Evolutionary conservation across 768 basidiomycete species (phyloP).

Genomic region (Trichaptum fuscoviolaceum): DNA sequence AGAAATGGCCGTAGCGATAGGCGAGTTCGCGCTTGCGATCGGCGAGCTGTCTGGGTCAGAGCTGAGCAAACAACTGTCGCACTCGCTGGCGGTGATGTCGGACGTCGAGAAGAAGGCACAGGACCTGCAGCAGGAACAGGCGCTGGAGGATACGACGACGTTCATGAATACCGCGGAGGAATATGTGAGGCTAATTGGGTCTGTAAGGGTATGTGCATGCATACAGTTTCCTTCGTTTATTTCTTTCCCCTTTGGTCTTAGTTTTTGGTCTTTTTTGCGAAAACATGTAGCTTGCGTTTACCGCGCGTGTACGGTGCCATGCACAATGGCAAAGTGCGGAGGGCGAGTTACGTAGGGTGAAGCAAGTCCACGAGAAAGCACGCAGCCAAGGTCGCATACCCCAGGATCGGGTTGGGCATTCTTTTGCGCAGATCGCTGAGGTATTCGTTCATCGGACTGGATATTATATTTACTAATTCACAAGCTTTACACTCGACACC

Average conservation of each 20-base stretch:
- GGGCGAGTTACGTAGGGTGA: constrained; percentile 63
- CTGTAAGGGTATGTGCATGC: constrained; percentile 64
- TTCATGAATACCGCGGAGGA: constrained; percentile 86
- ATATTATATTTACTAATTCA: not conserved
- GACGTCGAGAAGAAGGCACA: constrained; percentile 71
- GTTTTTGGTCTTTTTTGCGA: not conserved
- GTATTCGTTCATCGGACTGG: constrained; percentile 32
- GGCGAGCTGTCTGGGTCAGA: constrained; percentile 71
- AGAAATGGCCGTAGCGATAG: constrained; percentile 67
- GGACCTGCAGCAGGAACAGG: constrained; percentile 67
- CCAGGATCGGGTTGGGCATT: constrained; percentile 63
- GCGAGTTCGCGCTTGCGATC: constrained; percentile 78
- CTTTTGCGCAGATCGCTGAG: constrained; percentile 78
- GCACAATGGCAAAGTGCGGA: constrained; percentile 80
- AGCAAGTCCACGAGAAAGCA: constrained; percentile 75
- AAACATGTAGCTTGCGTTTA: constrained; percentile 73
- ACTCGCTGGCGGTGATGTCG: constrained; percentile 63
- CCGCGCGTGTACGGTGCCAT: constrained; percentile 78
- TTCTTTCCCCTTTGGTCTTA: not conserved
- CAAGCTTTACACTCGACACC: not conserved
- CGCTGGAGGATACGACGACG: constrained; percentile 77
- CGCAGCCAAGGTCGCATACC: constrained; percentile 71
- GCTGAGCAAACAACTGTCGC: constrained; percentile 65
- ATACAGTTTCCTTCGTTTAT: not conserved
- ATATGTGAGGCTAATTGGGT: constrained; percentile 86